Conservation (phyloP, 768 basidiomycete species). For the Naganishia antarctica region DNA sequence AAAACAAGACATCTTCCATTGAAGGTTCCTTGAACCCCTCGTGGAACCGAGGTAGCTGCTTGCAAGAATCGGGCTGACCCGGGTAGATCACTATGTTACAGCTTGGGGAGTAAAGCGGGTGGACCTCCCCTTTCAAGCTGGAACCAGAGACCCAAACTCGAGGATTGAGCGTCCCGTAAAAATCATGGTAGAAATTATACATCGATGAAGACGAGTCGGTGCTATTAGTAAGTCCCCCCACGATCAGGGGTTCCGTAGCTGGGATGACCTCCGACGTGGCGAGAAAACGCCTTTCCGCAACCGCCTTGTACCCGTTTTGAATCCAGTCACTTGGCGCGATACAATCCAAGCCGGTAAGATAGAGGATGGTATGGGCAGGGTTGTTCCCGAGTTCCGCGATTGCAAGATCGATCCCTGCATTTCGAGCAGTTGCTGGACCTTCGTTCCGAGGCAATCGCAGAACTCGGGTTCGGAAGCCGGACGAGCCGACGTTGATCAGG, state of each 20-base stretch:
- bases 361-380: neutral
- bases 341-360: constrained; percentile 3
- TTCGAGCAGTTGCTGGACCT: no score
- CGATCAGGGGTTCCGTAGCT: neutral
- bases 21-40: neutral
- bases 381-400: neutral
- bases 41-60: constrained; percentile 2
- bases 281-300: neutral
- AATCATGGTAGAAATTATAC: neutral
- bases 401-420: neutral
- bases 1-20: constrained; percentile 6
- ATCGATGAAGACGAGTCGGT: neutral
- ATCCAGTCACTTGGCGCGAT: constrained; percentile 1
- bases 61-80: neutral
- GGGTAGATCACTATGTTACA: constrained; percentile 6
- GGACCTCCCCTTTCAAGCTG: neutral
- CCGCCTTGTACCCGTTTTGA: neutral
- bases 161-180: constrained; percentile 8
- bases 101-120: neutral
- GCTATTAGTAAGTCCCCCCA: neutral
- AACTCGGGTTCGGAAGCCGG: no score
- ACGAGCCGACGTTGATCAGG: no score
- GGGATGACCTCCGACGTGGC: neutral
- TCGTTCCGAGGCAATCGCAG: no score
- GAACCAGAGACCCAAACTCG: neutral